These are phyloP conservation scores for Psilocybe cyanescens DNA, from an alignment of 768 basidiomycete species.

Conservation along the genomic window DNA sequence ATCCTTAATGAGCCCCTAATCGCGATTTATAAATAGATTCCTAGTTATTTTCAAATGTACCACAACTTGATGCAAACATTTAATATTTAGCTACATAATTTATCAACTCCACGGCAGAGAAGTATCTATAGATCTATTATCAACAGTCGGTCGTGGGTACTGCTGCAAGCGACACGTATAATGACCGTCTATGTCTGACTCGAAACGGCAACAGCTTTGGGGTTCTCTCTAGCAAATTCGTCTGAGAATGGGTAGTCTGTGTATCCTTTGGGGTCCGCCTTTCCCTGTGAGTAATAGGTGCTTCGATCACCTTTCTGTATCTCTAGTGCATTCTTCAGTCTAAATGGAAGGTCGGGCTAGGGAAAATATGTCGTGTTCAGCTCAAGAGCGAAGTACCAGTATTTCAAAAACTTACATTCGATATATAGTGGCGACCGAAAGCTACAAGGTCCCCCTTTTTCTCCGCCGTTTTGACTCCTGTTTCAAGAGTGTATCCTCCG, in stretches of 20 bases:
- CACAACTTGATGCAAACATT: too few species aligned
- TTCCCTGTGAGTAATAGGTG: conserved; percentile 8
- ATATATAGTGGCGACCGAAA: conserved; percentile 33
- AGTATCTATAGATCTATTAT: too few species aligned
- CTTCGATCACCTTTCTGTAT: conserved; percentile 14
- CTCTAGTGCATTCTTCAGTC: conserved; percentile 9
- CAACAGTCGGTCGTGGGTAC: too few species aligned
- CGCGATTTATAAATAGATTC: too few species aligned
- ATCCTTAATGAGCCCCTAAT: too few species aligned
- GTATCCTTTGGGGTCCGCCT: conserved; percentile 9
- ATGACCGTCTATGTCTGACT: not conserved
- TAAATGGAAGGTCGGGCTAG: conserved; percentile 43
- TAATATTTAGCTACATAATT: too few species aligned
- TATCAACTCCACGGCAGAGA: too few species aligned
- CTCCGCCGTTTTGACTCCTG: conserved; percentile 40
- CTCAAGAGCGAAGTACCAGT: not conserved
- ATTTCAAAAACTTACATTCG: conserved; percentile 31
- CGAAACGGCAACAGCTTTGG: not conserved
- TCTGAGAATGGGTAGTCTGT: conserved; percentile 18
- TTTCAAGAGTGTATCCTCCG: conserved; percentile 47
- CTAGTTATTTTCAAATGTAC: too few species aligned
- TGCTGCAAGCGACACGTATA: too few species aligned
- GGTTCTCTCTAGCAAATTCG: conserved; percentile 8
- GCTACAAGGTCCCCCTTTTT: conserved; percentile 33
- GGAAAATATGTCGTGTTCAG: not conserved